Evolutionary conservation across 805 yeast genomes (phyloP), one percentile per base, ranked within the genome.

Genomic region (Schizosaccharomyces osmophilus): DNA sequence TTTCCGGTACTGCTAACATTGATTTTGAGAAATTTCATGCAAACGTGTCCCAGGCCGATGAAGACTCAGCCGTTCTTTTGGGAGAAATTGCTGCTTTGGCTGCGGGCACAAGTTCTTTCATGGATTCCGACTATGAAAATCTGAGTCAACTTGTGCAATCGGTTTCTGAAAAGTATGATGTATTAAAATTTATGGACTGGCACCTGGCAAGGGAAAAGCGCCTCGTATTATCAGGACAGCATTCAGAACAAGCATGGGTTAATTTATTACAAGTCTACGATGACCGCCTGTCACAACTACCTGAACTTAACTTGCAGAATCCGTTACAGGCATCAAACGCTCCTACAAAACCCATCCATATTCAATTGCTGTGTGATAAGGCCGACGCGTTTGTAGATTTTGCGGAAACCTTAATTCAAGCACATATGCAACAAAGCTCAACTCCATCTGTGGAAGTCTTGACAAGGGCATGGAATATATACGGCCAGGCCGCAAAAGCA

Each of bases 311-410:
- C 51, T 13, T 45, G 51, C 51, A 45, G 13, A 45, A 45, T 24
- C 51, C 51, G 51, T 45, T 29, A 45, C 51, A 45, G 57, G 36
- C 31, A 9, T 29, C 57, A 29, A 51, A 51, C 17, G 11, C 57
- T 6, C 32, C 36, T 2, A 29, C 26, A 8, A 29, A 29, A 6
- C 36, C 57, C 26, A 17, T 29, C 19, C 57, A 29, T 29, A 29
- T 51, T 24, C 57, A 51, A 29, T 26, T 51, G 11, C 36, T 51
- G 31, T 51, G 57, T 29, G 57, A 51, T 6, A 51, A 51, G 36
- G 57, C 57, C 15, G 69, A 86, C 87, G 67, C 87, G 95, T 2
- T 83, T 79, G 69, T 87, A 95, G 26, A 89, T 75, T 68, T 84
- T 93, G 60, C 95, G 75, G n/a, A 88, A 82, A 60, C 95, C 75